Base-by-base conservation (phyloP, 1,139 yeast species). In the Lodderomyces beijingensis region DNA sequence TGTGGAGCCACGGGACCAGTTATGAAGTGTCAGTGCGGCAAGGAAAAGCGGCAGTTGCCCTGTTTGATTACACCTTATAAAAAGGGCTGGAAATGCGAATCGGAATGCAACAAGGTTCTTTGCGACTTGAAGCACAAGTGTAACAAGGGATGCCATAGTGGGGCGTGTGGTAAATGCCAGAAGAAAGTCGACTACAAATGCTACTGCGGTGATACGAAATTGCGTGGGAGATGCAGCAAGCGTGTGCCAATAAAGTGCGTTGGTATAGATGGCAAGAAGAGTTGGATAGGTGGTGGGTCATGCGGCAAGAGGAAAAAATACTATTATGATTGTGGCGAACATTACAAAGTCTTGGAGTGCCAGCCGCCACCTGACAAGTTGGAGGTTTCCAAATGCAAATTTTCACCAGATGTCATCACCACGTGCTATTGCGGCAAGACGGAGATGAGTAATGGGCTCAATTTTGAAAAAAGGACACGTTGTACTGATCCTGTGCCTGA, bases 401-500 rank as follows among this genome's bases (percentile, higher is more conserved):
- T 64, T 35, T 67, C 83, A 3, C 95, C 96, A 0, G 60, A 65
- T 9, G 47, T 59, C 1, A 55, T 79, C 16, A 74, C 65, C 16
- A 71, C 77, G 1, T 88, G 96, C 55, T 84, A 83, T 26, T 88
- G 96, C 66, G 95, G 96, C 2, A 65, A 46, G 55, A 69, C 66
- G 3, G 36, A 38, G n/a, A 48, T 53, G 8, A 50, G 46, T 4
- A 33, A 47, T 2, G 17, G 44, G 6, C n/a, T n/a, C n/a, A n/a
- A n/a, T n/a, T n/a, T n/a, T n/a, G 38, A 44, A 5, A 12, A 7
- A 7, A 66, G 96, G 44, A 47, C 49, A 1, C 60, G 69, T 21
- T 86, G 95, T 55, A 66, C 83, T 2, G 95, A 85, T 44, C 80
- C 87, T 0, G 70, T 86, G 25, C 91, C 95, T 1, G 76, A 78